Conservation (phyloP, 225 moss, liverwort and hornwort species). For the Sphagnum contortum region DNA sequence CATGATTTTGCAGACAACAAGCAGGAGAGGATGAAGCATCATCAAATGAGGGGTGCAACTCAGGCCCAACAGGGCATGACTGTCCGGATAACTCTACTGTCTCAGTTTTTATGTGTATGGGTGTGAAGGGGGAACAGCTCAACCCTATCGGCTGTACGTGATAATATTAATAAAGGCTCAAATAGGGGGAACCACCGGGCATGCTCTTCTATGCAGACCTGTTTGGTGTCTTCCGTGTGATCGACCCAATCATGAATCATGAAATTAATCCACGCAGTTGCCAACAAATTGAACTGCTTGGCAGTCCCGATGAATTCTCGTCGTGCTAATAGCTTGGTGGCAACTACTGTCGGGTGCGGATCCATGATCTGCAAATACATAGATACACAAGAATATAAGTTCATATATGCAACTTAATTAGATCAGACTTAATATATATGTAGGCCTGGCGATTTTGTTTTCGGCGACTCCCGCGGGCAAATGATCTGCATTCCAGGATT, state of each 20-base stretch:
- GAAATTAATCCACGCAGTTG: conserved; percentile 43
- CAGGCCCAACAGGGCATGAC: too few species aligned
- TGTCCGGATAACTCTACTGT: too few species aligned
- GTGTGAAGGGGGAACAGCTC: too few species aligned
- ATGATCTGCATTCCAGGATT: too few species aligned
- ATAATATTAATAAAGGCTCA: too few species aligned
- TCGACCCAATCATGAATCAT: conserved; percentile 62
- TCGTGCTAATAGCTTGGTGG: conserved; percentile 37
- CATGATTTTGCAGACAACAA: too few species aligned
- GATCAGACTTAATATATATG: background rate
- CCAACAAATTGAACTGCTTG: conserved; percentile 43
- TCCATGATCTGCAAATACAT: conserved; percentile 28
- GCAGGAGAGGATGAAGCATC: too few species aligned
- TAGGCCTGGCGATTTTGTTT: background rate
- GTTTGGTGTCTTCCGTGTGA: conserved; percentile 21
- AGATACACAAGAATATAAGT: background rate
- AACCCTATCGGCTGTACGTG: too few species aligned
- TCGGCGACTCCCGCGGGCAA: background rate
- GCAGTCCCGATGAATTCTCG: conserved; percentile 16
- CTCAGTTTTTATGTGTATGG: too few species aligned
- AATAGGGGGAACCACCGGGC: too few species aligned
- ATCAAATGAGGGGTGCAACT: too few species aligned
- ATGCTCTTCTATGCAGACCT: conserved; percentile 11
- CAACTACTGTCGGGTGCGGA: conserved; percentile 42
- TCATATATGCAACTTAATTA: background rate